Evolutionary conservation across 352 stramenopile genomes (phyloP), one percentile per base, ranked within the genome.

Genomic region (Hyaloperonospora brassicae): DNA sequence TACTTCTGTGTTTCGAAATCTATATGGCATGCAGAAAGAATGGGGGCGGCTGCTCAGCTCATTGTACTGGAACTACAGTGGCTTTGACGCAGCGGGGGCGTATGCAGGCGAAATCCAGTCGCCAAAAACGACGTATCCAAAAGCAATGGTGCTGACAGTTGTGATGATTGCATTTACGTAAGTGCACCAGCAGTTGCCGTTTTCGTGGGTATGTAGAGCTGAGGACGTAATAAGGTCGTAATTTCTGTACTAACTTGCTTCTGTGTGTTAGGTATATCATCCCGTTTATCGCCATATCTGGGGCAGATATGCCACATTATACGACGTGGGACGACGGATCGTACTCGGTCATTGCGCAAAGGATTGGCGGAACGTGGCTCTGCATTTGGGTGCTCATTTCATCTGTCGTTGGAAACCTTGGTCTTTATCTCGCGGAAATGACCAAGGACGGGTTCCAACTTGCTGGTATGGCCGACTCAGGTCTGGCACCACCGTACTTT

Each of bases 21-120:
- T 39, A 52, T 24, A 38, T 58, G 30, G 41, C 17, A 1, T 50
- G 25, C 45, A 86, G 72, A 64, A 72, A 22, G 66, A 88, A 27
- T 89, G 79, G 79, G 67, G 66, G 12, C 62, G 79, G 5, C 51
- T 92, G 25, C 43, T 92, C 14, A 87, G 79, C 41, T 55, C 79
- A 11, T 56, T 92, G 27, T 92, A 92, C 63, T 92, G 81, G 81
- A 92, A 87, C 47, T 89, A 89, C 61, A 86, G 73, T 47, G 81
- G 81, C 12, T 92, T 92, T 57, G 79, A 89, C 56, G 70, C 73
- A 1, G 77, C 76, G 11, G 80, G 76, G 22, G 79, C 76, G 5
- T 90, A 87, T 44, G 82, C 80, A 1, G 75, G 80, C 23, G 79
- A 89, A 43, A 87, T 93, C 34, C 62, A 82, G 21, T 76, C 73